These are phyloP conservation scores for Epichloe brachyelytri DNA, from an alignment of 2,329 filamentous ascomycete species.

Conservation along the genomic window DNA sequence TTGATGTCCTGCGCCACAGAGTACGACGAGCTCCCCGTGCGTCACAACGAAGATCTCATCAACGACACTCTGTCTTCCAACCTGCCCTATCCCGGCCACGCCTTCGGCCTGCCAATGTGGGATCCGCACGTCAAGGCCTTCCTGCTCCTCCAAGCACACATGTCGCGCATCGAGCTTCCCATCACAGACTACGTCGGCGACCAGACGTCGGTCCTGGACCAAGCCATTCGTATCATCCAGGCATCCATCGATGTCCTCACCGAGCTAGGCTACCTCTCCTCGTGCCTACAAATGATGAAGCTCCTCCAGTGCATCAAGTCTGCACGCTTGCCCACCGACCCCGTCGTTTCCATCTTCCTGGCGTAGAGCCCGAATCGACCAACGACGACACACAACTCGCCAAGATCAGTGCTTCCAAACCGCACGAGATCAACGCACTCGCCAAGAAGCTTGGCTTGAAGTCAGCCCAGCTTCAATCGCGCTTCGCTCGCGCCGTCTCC, in stretches of 20 bases:
- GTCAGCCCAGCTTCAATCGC: constrained; percentile 25
- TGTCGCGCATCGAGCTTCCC: constrained; percentile 82
- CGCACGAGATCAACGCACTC: constrained; percentile 27
- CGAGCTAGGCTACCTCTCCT: constrained; percentile 71
- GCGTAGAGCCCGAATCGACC: constrained; percentile 37
- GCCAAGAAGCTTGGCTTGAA: constrained; percentile 40
- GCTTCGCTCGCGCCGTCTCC: constrained; percentile 46
- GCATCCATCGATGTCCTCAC: constrained; percentile 88
- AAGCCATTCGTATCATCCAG: constrained; percentile 93
- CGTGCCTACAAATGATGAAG: constrained; percentile 67
- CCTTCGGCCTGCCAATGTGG: constrained; percentile 80
- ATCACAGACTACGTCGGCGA: constrained; percentile 97
- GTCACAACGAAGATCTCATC: constrained; percentile 96
- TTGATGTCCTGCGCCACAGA: constrained; percentile 89
- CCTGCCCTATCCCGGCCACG: constrained; percentile 48
- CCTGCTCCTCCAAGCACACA: constrained; percentile 84
- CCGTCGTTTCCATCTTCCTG: constrained; percentile 65
- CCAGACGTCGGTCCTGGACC: constrained; percentile 78
- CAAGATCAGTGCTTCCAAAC: constrained; percentile 26
- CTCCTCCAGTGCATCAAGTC: constrained; percentile 88
- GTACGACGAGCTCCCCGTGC: constrained; percentile 94
- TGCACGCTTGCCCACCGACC: constrained; percentile 78
- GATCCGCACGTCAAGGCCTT: constrained; percentile 97
- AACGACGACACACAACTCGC: constrained; percentile 30
- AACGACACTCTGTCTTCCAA: constrained; percentile 81